A percentile compares a stretch with the other conserved stretches of the same genome.
phyloP scores from a whole-genome alignment of 495 filamentous ascomycete species.

The Cladorrhinum samala region DNA sequence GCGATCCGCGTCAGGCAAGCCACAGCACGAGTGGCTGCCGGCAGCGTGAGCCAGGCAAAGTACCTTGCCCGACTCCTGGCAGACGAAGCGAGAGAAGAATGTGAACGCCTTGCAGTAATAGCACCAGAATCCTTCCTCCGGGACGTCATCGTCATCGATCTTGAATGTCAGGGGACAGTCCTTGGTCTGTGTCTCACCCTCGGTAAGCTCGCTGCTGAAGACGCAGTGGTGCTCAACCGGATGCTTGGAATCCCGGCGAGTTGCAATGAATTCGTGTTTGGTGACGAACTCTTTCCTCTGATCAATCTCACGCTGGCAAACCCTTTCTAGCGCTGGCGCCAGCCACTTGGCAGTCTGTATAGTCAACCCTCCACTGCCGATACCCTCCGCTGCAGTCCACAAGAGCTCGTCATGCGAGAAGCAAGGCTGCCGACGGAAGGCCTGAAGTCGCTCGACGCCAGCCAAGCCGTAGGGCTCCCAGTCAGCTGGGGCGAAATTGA shows the following conservation, averaged over 20 bases:
- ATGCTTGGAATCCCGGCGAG: slow-evolving; percentile 50
- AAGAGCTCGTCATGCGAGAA: slow-evolving; percentile 98
- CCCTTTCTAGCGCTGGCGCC: slow-evolving; percentile 74
- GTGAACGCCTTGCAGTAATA: slow-evolving; percentile 85
- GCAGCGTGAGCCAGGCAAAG: slow-evolving; percentile 77
- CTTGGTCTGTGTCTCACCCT: neutral
- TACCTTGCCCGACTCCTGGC: slow-evolving; percentile 66
- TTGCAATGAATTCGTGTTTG: slow-evolving; percentile 48
- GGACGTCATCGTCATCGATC: slow-evolving; percentile 65
- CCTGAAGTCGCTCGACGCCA: slow-evolving; percentile 79
- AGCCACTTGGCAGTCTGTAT: slow-evolving; percentile 95
- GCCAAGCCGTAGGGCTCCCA: slow-evolving; percentile 92
- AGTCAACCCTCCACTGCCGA: slow-evolving; percentile 64
- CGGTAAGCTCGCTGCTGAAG: slow-evolving; percentile 35
- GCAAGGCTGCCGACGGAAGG: slow-evolving; percentile 85
- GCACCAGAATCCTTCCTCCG: slow-evolving; percentile 88
- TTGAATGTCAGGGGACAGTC: slow-evolving; percentile 39
- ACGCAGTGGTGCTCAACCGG: slow-evolving; percentile 29
- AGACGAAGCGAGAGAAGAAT: slow-evolving; percentile 87
- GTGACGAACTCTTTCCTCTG: slow-evolving; percentile 62
- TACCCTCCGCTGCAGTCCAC: slow-evolving; percentile 65
- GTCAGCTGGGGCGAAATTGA: slow-evolving; percentile 95
- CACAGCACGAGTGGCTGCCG: slow-evolving; percentile 73
- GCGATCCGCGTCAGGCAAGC: slow-evolving; percentile 51
- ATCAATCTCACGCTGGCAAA: slow-evolving; percentile 63